Evolutionary conservation across 805 yeast genomes (phyloP).

Genomic region (Kuraishia hungarica): DNA sequence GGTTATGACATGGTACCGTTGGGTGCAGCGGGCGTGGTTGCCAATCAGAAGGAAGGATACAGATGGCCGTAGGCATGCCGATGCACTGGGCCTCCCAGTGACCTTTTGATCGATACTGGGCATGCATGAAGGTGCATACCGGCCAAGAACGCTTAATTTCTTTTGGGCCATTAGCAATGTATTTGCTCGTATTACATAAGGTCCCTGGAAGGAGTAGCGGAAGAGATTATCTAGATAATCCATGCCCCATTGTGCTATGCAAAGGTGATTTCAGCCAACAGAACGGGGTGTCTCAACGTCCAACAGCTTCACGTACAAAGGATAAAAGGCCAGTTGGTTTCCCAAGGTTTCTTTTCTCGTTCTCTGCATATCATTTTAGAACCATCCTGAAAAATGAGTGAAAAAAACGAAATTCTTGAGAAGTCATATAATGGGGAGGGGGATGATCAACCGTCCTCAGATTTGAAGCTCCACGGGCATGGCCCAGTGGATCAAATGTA

Average conservation of each 20-base stretch:
- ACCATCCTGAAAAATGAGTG: not conserved
- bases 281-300: not conserved
- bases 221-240: not conserved
- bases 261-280: not conserved
- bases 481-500: not conserved
- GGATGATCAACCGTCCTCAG: not conserved
- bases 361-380: not conserved
- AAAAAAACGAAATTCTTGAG: not conserved
- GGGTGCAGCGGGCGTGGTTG: not conserved
- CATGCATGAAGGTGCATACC: not conserved
- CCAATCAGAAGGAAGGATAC: not conserved
- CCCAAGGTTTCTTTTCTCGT: not conserved
- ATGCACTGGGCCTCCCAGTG: not conserved
- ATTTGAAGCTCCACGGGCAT: not conserved
- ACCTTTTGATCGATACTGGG: not conserved
- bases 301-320: no score
- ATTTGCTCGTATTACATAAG: not conserved
- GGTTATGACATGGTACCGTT: not conserved
- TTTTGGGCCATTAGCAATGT: not conserved
- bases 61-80: not conserved
- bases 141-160: not conserved
- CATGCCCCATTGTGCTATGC: not conserved
- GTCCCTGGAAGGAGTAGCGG: not conserved
- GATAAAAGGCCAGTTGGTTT: not conserved
- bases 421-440: not conserved